Percentiles rank a stretch among this genome's conserved stretches.
Evolutionary conservation across 495 filamentous ascomycete species (phyloP).

Genomic region (Astrothelium macrocarpum): DNA sequence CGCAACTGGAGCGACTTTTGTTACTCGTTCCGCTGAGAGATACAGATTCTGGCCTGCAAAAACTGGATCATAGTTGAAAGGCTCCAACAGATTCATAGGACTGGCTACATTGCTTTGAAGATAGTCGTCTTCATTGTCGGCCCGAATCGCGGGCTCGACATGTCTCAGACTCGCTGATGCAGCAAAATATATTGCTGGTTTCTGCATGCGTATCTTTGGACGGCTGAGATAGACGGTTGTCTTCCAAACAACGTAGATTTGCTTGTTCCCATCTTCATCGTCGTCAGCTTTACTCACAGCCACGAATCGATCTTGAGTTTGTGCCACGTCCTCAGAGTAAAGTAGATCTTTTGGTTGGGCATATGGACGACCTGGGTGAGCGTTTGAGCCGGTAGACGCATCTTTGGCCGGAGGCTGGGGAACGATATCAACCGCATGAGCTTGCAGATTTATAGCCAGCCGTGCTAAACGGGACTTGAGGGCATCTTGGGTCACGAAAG

Average conservation of each 20-base stretch:
- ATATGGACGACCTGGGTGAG: background rate
- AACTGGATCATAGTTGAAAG: slow-evolving; percentile 9
- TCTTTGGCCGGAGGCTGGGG: slow-evolving; percentile 16
- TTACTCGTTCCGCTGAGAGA: slow-evolving; percentile 14
- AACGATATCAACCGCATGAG: slow-evolving; percentile 20
- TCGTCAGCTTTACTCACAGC: background rate
- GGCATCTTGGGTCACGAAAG: slow-evolving; percentile 2
- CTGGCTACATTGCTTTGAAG: slow-evolving; percentile 14
- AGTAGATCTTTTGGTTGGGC: background rate
- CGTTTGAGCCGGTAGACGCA: slow-evolving; percentile 1
- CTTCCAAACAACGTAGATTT: slow-evolving; percentile 16
- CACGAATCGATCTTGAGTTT: background rate
- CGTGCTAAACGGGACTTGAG: slow-evolving; percentile 8
- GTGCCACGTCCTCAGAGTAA: slow-evolving; percentile 15
- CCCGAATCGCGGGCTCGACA: background rate
- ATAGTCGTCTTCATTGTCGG: background rate
- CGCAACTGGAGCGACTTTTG: slow-evolving; percentile 28
- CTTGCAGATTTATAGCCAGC: slow-evolving; percentile 11
- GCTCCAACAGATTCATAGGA: slow-evolving; percentile 18
- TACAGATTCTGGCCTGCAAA: slow-evolving; percentile 11
- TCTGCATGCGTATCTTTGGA: slow-evolving; percentile 16
- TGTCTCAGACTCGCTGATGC: slow-evolving; percentile 11
- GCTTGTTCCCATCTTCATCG: slow-evolving; percentile 1
- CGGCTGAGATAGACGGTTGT: slow-evolving; percentile 10
- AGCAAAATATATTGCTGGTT: slow-evolving; percentile 19